Evolutionary conservation across 345 rosid genomes (phyloP), one percentile per base, ranked within the genome.

Genomic region (Eucalyptus marginata): DNA sequence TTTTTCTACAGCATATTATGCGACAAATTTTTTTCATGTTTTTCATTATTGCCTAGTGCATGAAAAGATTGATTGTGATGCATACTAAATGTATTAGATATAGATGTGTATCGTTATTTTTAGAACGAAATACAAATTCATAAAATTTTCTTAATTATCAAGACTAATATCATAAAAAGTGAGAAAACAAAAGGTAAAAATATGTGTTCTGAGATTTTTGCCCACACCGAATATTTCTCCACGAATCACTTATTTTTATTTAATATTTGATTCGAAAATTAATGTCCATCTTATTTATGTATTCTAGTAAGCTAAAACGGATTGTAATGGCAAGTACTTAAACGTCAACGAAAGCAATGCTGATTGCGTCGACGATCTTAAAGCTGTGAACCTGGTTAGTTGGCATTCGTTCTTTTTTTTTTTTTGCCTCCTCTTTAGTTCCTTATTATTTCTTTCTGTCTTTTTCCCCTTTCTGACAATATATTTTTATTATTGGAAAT

Each of bases 241-340:
- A 86, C 1, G 10, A 49, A 3, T 18, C 14, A 29, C 47, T 56
- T 8, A 46, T 83, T 46, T 36, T 47, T 2, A 20, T 83, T 46
- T 24, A 17, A 83, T 44, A 13, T 25, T 29, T 29, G 16, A 43
- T 49, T 20, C 12, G 1, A 7, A 33, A 16, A 8, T 31, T 79
- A 79, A 8, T 81, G 51, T 25, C 18, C 7, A 25, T 25, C 9
- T 8, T 84, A 1, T 46, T 22, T 25, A 1, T 8, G 6, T 3
- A 40, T 80, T 18, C 0, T 16, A 90, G 92, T 87, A 90, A 6
- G 87, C 76, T 40, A 86, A 52, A 58, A 52, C 2, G 5, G 49
- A 80, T 58, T 92, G 93, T 89, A 79, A 87, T 11, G 87, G 92
- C 1, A 87, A 89, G 36, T 90, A 89, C 46, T 4, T 71, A 7